Evolutionary conservation across 2,329 filamentous ascomycete species (phyloP), one percentile per base, ranked within the genome.

Genomic region (Calonectria pauciramosa): DNA sequence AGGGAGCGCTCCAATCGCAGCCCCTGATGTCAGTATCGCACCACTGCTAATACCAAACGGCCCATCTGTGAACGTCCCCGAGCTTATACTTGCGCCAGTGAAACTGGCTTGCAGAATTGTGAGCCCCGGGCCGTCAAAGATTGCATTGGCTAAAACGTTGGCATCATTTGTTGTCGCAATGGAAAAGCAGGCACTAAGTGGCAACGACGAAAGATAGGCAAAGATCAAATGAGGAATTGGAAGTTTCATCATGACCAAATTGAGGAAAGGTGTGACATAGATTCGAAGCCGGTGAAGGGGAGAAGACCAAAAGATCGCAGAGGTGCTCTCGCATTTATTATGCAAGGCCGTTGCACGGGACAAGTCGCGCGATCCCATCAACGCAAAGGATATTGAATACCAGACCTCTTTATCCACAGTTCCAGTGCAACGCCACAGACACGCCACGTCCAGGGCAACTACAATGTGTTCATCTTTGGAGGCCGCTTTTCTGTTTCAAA

Each of bases 31-130:
- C 30, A 77, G 34, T 14, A 77, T 73, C 1, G 1, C 65, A 18
- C 75, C 75, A 10, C 10, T 68, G 18, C 68, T 64, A 34, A 77
- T 72, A 14, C 75, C 75, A 36, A 71, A 75, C 4, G 73, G 75
- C 0, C 75, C 75, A 32, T 75, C 47, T 2, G 16, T 14, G 11
- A 75, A 77, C 3, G 70, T 75, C 3, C 73, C 75, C 4, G 71
- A 63, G 38, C 51, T 63, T 3, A 9, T 13, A 6, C 41, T 20
- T 26, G 73, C 51, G 18, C 75, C 71, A 14, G 32, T 56, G 51
- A 67, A 77, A 2, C 18, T 20, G 5, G 75, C 73, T 14, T 34
- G 16, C 6, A 68, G 0, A 23, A 77, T 18, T 5, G 68, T 68
- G 23, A 75, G 13, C 14, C 73, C 73, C 3, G 52, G 23, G 9